Evolutionary conservation across 345 rosid genomes (phyloP).

Genomic region (Hibiscus syriacus): DNA sequence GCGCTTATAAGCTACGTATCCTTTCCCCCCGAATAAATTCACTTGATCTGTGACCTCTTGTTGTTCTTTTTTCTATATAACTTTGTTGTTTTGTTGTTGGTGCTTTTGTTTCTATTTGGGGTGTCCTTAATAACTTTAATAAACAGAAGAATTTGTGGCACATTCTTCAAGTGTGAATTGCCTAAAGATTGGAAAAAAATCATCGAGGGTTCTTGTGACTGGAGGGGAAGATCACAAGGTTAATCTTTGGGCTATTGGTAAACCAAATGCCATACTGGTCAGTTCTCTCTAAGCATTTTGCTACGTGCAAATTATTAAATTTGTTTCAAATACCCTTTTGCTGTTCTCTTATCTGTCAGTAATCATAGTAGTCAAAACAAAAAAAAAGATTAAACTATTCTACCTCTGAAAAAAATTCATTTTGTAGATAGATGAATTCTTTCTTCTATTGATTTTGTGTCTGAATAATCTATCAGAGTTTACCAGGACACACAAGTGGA

Average conservation of each 20-base stretch:
- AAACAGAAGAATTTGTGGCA: slow-evolving; percentile 94
- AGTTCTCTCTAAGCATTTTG: slow-evolving; percentile 34
- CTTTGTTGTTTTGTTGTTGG: background rate
- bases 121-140: slow-evolving; percentile 36
- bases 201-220: slow-evolving; percentile 87
- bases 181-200: slow-evolving; percentile 91
- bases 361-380: too few species aligned
- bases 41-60: slow-evolving; percentile 18
- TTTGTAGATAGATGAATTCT: background rate
- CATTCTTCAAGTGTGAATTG: slow-evolving; percentile 91
- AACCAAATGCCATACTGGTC: slow-evolving; percentile 96
- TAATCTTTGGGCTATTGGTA: slow-evolving; percentile 99
- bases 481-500: slow-evolving; percentile 93
- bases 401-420: background rate
- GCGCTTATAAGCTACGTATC: slow-evolving; percentile 99
- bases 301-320: background rate
- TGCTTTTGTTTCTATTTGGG: background rate
- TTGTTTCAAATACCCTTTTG: background rate
- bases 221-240: slow-evolving; percentile 99
- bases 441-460: background rate
- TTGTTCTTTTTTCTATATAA: background rate
- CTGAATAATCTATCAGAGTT: slow-evolving; percentile 47
- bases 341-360: background rate
- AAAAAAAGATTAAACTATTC: background rate
- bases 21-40: slow-evolving; percentile 15